Evolutionary conservation across 805 yeast species (phyloP), one percentile per base, ranked within the genome.

Genomic region (Candida railenensis): DNA sequence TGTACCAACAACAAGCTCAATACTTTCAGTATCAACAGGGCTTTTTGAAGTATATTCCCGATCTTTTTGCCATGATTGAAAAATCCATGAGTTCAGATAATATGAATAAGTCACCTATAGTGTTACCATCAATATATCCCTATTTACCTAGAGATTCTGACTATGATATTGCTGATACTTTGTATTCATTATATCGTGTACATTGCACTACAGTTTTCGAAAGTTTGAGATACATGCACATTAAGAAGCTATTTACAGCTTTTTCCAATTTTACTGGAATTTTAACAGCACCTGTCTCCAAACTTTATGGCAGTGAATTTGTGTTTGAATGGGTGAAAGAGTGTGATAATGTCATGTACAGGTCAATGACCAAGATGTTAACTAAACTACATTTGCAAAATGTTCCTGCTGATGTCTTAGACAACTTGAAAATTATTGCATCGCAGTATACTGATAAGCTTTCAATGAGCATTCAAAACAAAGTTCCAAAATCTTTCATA

Each of bases 191-290:
- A 16, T 87, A 87, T 65, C 77, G 74, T 48, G 74, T 82, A 7
- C 84, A 85, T 58, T 84, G 89, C 56, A 77, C 78, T 34, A 63
- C 82, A 4, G 63, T 87, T 28, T 81, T 86, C 49, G 89, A 86
- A 50, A 74, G 81, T 42, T 65, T 89, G 47, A 71, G 91, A 50
- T 83, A 72, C 57, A 77, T 88, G 81, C 87, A 84, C 47, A 62
- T 85, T 48, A 81, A 79, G 48, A 79, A 79, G 55, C 64, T 89
- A 30, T 75, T 82, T 44, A 66, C 76, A n/a, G 64, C 77, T 22
- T 62, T 87, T 41, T 58, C 71, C 7, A 67, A 79, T 7, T 87
- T 82, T 61, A 77, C 69, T 46, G 64, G 72, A 14, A 71, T 80
- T 1, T 71, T 88, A 45, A 81, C 90, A 0, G 71, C 81, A 0